Evolutionary conservation across 108 stramenopile genomes (phyloP), one percentile per base, ranked within the genome.

Genomic region (Nitzschia palea): DNA sequence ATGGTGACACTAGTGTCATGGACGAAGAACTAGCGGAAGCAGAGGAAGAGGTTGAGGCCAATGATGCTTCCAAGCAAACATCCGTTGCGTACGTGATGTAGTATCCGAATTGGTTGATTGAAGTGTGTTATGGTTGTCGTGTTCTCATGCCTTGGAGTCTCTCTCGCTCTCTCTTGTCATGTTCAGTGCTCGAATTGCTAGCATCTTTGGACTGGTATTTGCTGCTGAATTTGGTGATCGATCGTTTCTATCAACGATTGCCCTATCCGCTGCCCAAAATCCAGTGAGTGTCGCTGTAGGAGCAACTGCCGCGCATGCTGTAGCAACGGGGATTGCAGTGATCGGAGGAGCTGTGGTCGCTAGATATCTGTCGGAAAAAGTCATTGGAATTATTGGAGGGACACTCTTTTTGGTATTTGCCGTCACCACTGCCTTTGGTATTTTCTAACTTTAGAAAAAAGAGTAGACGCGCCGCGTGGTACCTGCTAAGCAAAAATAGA

Each of bases 211-310:
- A 2, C 73, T 94, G 36, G 94, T 97, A 26, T 96, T 99, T 62
- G 91, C 93, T n/a, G 94, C 94, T 27, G 95, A 97, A 59, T 96
- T 98, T 70, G 95, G 95, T 48, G 95, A 96, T 74, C 83, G 95
- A 45, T 95, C 93, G 26, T 98, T 98, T 69, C 89, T 99, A 42
- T 96, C 98, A 26, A 99, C 99, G 20, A 98, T 99, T 54, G 98
- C 99, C 8, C 68, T 99, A 52, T 89, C 91, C 15, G 55, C 55
- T 30, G 94, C 97, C 43, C 97, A 99, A 76, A 96, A 98, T 66
- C 95, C 97, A 10, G 69, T 94, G 22, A 94, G 95, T 55, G 98
- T 99, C 15, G 88, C 84, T 26, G 87, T 72, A 12, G 99, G 99
- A 25, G 98, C 90, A 25, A 81, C 97, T 65, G 79, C 96, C 27